These are phyloP conservation scores for Tricholoma furcatifolium DNA, from an alignment of 768 basidiomycete species.

Conservation along the genomic window DNA sequence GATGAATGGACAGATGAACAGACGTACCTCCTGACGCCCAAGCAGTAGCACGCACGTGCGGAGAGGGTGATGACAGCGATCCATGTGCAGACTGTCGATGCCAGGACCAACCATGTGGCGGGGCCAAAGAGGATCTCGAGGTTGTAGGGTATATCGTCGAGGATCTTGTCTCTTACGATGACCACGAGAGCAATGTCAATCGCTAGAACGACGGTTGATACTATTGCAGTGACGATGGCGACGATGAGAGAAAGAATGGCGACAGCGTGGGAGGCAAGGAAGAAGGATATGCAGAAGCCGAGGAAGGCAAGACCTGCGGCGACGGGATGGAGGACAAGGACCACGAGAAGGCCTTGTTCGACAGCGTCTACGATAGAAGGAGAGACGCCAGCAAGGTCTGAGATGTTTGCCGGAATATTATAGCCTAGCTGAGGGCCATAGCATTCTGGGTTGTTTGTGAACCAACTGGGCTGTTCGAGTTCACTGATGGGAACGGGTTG, in stretches of 20 bases:
- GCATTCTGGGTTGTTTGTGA: slow-evolving; percentile 48
- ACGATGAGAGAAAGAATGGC: slow-evolving; percentile 60
- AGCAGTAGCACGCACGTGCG: slow-evolving; percentile 64
- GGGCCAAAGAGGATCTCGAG: slow-evolving; percentile 61
- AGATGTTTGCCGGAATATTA: slow-evolving; percentile 47
- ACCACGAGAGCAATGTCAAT: slow-evolving; percentile 64
- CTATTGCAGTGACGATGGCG: slow-evolving; percentile 53
- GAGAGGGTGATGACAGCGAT: slow-evolving; percentile 58
- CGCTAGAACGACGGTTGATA: slow-evolving; percentile 55
- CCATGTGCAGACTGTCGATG: slow-evolving; percentile 56
- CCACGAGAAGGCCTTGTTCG: slow-evolving; percentile 44
- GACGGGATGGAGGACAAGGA: slow-evolving; percentile 73
- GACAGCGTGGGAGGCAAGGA: slow-evolving; percentile 53
- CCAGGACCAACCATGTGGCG: slow-evolving; percentile 71
- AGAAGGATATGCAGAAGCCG: slow-evolving; percentile 51
- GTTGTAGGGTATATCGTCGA: slow-evolving; percentile 33
- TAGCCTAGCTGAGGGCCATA: slow-evolving; percentile 71
- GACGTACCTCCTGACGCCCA: slow-evolving; percentile 53
- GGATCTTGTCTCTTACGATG: slow-evolving; percentile 44
- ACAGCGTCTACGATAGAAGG: slow-evolving; percentile 42
- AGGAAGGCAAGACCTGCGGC: slow-evolving; percentile 58
- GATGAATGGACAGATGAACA: neutral
- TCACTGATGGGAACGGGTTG: slow-evolving; percentile 18
- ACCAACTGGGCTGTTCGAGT: slow-evolving; percentile 33
- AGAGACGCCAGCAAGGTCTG: slow-evolving; percentile 43